Base-by-base conservation (phyloP, 306 rosid species). In the Pterocarpus macrocarpus region DNA sequence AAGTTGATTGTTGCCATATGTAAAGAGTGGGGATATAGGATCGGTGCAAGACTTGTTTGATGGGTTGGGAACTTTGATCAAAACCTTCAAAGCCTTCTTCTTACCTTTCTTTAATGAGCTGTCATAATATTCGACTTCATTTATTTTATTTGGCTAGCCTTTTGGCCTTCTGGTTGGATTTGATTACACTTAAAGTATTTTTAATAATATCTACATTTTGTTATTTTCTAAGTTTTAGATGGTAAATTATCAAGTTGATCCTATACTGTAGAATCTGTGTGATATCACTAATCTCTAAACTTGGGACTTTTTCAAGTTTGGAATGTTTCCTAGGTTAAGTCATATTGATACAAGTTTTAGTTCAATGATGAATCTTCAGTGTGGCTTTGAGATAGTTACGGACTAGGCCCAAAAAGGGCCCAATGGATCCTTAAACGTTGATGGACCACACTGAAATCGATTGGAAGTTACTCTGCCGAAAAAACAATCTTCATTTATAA, bases 31-130 rank as follows among this genome's bases (percentile, higher is more conserved):
- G n/a, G n/a, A n/a, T n/a, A n/a, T n/a, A n/a, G n/a, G n/a, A n/a
- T n/a, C n/a, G n/a, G n/a, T n/a, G n/a, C n/a, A n/a, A n/a, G n/a
- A n/a, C n/a, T n/a, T n/a, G n/a, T n/a, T n/a, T n/a, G n/a, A n/a
- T n/a, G n/a, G n/a, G n/a, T 89, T 96, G 92, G 99, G 99, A 83
- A 94, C 97, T 75, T 79, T 96, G 91, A 96, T 96, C 80, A 94
- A 96, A 87, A 96, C 98, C 53, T 96, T 96, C 86, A 94, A 92
- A 90, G 94, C 92, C 65, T 87, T 97, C 82, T 96, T 96, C 95
- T 90, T 96, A 72, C 98, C 94, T 13, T 94, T 96, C 89, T 96
- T 96, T 72, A 97, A 96, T 39, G 95, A 89, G 80, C 87, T 96
- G 70, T 87, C 99, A 55, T 89, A 98, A 14, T 96, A 96, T 92